phyloP scores from a whole-genome alignment of 1,284 basidiomycete species.

The Lignosus rhinocerotis region DNA sequence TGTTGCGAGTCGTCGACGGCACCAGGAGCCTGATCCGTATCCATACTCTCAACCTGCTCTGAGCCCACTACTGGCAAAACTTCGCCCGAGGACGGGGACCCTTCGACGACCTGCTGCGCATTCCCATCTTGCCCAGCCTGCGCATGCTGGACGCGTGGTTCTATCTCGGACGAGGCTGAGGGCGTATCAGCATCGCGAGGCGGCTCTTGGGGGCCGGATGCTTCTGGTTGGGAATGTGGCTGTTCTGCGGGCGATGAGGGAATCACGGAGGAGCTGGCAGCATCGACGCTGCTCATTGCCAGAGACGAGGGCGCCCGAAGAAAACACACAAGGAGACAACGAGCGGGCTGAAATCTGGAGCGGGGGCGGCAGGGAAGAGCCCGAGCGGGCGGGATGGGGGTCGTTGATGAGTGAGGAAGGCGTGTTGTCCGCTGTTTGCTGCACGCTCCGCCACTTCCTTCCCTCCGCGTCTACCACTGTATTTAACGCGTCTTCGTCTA shows the following conservation, averaged over 20 bases:
- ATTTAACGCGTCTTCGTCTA: conserved; percentile 8
- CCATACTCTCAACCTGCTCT: conserved; percentile 19
- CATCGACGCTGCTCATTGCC: conserved; percentile 36
- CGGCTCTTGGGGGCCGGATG: conserved; percentile 20
- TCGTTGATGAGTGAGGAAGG: conserved; percentile 30
- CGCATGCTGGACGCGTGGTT: conserved; percentile 20
- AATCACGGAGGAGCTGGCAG: conserved; percentile 26
- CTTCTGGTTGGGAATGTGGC: conserved; percentile 26
- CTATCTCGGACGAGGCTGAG: conserved; percentile 13
- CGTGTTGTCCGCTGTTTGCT: conserved; percentile 35
- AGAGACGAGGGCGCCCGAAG: conserved; percentile 20
- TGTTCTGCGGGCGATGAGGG: conserved; percentile 22
- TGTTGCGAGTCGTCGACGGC: conserved; percentile 33
- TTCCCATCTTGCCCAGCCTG: conserved; percentile 15
- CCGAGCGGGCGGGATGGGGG: conserved; percentile 23
- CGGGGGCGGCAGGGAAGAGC: conserved; percentile 13
- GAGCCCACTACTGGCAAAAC: conserved; percentile 11
- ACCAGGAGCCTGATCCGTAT: conserved; percentile 18
- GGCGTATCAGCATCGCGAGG: conserved; percentile 20
- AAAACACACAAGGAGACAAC: neutral
- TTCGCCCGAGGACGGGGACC: conserved; percentile 15
- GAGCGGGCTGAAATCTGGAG: conserved; percentile 5
- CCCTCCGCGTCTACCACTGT: conserved; percentile 16
- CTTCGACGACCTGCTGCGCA: conserved; percentile 17
- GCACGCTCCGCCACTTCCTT: conserved; percentile 26